Evolutionary conservation across 2,329 filamentous ascomycete genomes (phyloP).

Genomic region (Pseudogymnoascus sp.): DNA sequence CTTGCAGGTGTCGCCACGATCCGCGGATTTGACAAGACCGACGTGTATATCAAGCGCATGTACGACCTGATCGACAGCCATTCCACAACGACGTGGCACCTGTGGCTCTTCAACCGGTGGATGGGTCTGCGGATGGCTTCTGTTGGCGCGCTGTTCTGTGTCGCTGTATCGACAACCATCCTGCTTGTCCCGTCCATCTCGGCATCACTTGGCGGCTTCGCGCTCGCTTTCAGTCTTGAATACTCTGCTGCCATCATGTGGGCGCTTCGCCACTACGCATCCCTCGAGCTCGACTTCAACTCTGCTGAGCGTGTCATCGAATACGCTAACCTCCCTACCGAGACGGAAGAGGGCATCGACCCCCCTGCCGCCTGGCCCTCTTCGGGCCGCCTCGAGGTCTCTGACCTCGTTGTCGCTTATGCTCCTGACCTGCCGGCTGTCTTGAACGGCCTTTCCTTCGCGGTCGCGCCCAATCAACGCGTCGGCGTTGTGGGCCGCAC

Average conservation of each 20-base stretch:
- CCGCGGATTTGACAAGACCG: constrained; percentile 63
- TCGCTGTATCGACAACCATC: constrained; percentile 57
- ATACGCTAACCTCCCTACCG: constrained; percentile 62
- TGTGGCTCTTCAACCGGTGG: constrained; percentile 71
- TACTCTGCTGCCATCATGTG: constrained; percentile 59
- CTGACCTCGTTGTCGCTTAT: constrained; percentile 65
- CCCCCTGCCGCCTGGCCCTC: constrained; percentile 69
- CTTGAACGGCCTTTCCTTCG: constrained; percentile 61
- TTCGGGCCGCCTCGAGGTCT: constrained; percentile 65
- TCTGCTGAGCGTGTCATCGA: constrained; percentile 69
- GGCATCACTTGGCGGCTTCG: constrained; percentile 67
- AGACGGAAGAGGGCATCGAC: constrained; percentile 53
- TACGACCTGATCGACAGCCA: constrained; percentile 62
- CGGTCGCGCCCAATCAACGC: constrained; percentile 58
- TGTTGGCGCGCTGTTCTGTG: constrained; percentile 62
- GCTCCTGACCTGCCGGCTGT: constrained; percentile 64
- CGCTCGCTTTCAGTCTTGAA: constrained; percentile 64
- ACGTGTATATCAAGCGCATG: constrained; percentile 63
- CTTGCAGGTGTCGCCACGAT: constrained; percentile 69
- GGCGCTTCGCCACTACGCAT: constrained; percentile 60
- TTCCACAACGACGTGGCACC: constrained; percentile 56
- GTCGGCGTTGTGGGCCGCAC: constrained; percentile 73
- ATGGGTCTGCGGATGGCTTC: constrained; percentile 65
- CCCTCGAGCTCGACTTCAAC: constrained; percentile 72
- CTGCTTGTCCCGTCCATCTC: constrained; percentile 55